A percentile compares a stretch with the other conserved stretches of the same genome.
Conservation (phyloP, 192 early-diverging fungal genomes). For the Umbelopsis vinacea region DNA sequence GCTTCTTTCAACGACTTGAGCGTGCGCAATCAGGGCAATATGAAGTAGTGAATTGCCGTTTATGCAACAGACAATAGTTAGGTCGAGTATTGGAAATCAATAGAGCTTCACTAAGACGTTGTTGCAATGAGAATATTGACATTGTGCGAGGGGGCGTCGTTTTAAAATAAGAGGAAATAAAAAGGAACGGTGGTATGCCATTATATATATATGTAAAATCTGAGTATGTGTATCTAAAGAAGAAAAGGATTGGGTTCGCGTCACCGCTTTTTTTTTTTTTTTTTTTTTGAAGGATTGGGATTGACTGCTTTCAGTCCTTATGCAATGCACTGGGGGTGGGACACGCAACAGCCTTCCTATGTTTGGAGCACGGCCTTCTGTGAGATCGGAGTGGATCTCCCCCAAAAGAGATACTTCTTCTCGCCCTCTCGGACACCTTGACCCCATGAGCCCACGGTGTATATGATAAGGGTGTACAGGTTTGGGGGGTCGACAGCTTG, state of each 20-base stretch:
- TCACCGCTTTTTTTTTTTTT: too few relatives aligned
- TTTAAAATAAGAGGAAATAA: background rate
- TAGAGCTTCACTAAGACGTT: background rate
- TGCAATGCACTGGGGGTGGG: constrained; percentile 9
- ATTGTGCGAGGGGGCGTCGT: background rate
- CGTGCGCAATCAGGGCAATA: constrained; percentile 39
- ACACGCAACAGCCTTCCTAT: background rate
- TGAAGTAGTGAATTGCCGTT: constrained; percentile 29
- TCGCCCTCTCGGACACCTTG: too few relatives aligned
- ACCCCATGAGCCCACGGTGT: too few relatives aligned
- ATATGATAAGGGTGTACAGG: too few relatives aligned
- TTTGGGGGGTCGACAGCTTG: too few relatives aligned
- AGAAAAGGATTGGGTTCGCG: too few relatives aligned
- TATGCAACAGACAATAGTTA: constrained; percentile 36
- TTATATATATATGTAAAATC: too few relatives aligned
- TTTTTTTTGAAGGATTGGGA: background rate
- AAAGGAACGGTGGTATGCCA: too few relatives aligned
- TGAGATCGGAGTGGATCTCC: constrained; percentile 13
- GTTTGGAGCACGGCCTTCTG: constrained; percentile 7
- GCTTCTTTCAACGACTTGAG: background rate
- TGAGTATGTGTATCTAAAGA: too few relatives aligned
- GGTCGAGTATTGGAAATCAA: background rate
- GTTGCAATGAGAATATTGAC: background rate
- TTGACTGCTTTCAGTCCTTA: background rate
- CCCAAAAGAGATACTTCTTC: too few relatives aligned